Evolutionary conservation across 2,329 filamentous ascomycete species (phyloP).

Genomic region (Ophiocordyceps robertsii): DNA sequence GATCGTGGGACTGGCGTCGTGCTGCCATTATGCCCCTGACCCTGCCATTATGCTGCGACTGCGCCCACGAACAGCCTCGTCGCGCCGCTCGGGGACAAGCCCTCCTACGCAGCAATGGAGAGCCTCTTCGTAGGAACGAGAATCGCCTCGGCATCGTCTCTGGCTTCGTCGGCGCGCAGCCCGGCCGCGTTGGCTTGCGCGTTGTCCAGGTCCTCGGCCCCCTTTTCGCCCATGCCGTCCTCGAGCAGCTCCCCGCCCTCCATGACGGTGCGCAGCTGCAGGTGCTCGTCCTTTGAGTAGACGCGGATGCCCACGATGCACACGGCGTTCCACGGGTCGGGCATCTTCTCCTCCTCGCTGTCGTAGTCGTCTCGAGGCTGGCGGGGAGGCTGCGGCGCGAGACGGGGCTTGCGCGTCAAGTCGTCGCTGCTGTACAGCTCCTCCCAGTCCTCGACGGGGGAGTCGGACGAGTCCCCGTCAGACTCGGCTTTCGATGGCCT

Average conservation of each 20-base stretch:
- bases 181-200: slow-evolving; percentile 42
- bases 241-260: slow-evolving; percentile 40
- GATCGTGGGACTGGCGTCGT: no score
- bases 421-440: slow-evolving; percentile 46
- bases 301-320: slow-evolving; percentile 47
- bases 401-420: slow-evolving; percentile 35
- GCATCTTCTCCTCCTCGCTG: slow-evolving; percentile 41
- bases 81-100: no score
- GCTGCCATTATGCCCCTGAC: no score
- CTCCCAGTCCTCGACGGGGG: slow-evolving; percentile 46
- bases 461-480: slow-evolving; percentile 43
- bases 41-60: no score
- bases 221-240: slow-evolving; percentile 43
- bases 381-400: slow-evolving; percentile 20
- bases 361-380: slow-evolving; percentile 27
- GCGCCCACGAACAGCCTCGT: no score
- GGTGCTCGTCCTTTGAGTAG: slow-evolving; percentile 42
- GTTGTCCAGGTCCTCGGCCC: slow-evolving; percentile 40
- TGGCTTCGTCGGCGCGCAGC: slow-evolving; percentile 13
- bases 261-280: slow-evolving; percentile 41
- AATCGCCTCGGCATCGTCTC: not conserved
- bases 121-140: slow-evolving; percentile 7
- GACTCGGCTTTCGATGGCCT: slow-evolving; percentile 23
- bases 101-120: not conserved
- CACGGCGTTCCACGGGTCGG: slow-evolving; percentile 49